phyloP scores from a whole-genome alignment of 73 alveolate genomes.

The Tetrahymena malaccensis region DNA sequence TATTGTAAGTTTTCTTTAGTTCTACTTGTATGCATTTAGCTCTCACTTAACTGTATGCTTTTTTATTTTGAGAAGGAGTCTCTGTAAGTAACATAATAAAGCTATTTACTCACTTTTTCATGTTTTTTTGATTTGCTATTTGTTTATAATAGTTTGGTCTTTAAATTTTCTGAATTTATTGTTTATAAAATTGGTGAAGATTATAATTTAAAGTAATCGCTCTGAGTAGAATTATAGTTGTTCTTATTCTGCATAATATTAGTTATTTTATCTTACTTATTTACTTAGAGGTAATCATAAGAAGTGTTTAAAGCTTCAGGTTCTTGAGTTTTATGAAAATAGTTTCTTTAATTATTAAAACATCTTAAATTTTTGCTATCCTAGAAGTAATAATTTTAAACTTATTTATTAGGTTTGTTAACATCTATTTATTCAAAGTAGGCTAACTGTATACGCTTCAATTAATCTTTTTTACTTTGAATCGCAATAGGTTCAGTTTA shows the following conservation, averaged over 20 bases:
- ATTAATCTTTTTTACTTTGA: background rate
- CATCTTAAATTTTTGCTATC: background rate
- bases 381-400: background rate
- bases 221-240: background rate
- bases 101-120: background rate
- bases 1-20: background rate
- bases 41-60: background rate
- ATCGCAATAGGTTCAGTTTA: background rate
- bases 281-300: background rate
- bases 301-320: background rate
- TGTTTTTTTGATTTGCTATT: background rate
- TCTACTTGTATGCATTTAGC: background rate
- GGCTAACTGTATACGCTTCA: background rate
- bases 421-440: background rate
- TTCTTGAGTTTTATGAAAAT: too few species aligned
- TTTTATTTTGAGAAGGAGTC: background rate
- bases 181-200: background rate
- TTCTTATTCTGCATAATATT: background rate
- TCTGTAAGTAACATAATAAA: background rate
- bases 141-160: background rate
- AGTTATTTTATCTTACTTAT: background rate
- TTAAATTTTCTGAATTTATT: background rate
- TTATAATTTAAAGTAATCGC: background rate
- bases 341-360: background rate
- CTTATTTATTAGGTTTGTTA: background rate